Evolutionary conservation across 2,329 filamentous ascomycete species (phyloP).

Genomic region (Ophiostoma fasciatum): DNA sequence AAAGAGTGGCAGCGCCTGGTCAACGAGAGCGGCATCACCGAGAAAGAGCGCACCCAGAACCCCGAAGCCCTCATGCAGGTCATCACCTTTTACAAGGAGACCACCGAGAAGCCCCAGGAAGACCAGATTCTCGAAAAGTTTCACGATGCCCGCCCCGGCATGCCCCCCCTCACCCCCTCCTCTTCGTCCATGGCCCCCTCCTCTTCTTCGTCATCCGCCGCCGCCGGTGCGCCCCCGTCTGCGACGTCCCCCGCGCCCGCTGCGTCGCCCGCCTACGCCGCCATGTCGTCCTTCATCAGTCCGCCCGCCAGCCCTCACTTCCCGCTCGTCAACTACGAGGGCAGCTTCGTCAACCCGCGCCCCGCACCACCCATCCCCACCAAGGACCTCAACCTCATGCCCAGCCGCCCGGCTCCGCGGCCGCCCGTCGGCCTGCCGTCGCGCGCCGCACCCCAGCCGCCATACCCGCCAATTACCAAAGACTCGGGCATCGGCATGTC

Average conservation of each 20-base stretch:
- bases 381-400: conserved; percentile 51
- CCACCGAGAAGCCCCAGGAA: conserved; percentile 62
- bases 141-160: conserved; percentile 58
- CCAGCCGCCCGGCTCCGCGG: conserved; percentile 72
- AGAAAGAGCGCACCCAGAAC: conserved; percentile 90
- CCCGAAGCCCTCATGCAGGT: conserved; percentile 94
- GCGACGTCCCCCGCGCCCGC: conserved; percentile 20
- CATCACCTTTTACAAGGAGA: conserved; percentile 94
- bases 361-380: conserved; percentile 59
- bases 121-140: conserved; percentile 94
- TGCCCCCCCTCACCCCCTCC: conserved; percentile 26
- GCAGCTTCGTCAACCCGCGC: conserved; percentile 93
- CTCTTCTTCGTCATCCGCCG: too few species aligned
- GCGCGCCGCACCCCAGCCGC: conserved; percentile 40
- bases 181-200: conserved; percentile 27
- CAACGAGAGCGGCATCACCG: conserved; percentile 88
- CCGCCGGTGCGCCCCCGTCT: conserved; percentile 22
- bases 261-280: conserved; percentile 38
- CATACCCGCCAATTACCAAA: conserved; percentile 37
- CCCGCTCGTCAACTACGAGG: conserved; percentile 69
- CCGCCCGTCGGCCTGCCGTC: conserved; percentile 55
- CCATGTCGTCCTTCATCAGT: conserved; percentile 52
- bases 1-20: conserved; percentile 97
- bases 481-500: conserved; percentile 50
- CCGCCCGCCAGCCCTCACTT: conserved; percentile 76